Conservation (phyloP, 2,329 filamentous ascomycete species). For the Hymenoscyphus salicellus region DNA sequence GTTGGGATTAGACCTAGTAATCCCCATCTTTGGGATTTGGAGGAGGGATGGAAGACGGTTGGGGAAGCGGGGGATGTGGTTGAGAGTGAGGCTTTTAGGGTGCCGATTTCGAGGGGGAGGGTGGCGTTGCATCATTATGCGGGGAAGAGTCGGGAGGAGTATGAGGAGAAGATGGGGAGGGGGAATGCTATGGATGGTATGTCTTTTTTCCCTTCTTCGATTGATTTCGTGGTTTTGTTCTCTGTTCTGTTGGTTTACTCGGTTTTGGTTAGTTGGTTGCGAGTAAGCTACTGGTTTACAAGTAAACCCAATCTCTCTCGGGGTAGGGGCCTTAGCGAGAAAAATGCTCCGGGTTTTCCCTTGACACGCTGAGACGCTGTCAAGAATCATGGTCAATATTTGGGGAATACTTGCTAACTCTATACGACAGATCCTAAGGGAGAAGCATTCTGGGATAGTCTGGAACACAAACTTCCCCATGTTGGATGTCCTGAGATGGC, state of each 20-base stretch:
- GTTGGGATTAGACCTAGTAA: constrained; percentile 22
- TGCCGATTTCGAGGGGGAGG: constrained; percentile 32
- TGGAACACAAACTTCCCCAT: constrained; percentile 28
- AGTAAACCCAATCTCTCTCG: too few species aligned
- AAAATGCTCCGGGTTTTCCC: too few species aligned
- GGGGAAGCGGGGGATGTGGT: constrained; percentile 30
- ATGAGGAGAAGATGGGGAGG: constrained; percentile 31
- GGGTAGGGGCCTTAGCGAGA: too few species aligned
- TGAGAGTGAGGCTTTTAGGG: constrained; percentile 23
- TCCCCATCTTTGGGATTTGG: constrained; percentile 28
- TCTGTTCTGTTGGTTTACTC: neutral
- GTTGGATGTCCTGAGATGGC: constrained; percentile 32
- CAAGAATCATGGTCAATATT: too few species aligned
- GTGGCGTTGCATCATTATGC: constrained; percentile 38
- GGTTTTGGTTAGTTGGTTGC: neutral
- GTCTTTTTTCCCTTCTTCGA: neutral
- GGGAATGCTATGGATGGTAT: constrained; percentile 30
- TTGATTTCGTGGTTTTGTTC: neutral
- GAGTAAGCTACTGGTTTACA: neutral
- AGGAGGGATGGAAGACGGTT: constrained; percentile 24
- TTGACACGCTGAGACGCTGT: too few species aligned
- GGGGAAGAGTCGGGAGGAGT: constrained; percentile 36
- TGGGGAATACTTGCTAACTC: neutral
- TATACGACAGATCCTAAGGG: constrained; percentile 22
- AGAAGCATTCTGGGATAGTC: constrained; percentile 32